Conservation (phyloP, 2,329 filamentous ascomycete genomes). For the Nothopassalora personata region DNA sequence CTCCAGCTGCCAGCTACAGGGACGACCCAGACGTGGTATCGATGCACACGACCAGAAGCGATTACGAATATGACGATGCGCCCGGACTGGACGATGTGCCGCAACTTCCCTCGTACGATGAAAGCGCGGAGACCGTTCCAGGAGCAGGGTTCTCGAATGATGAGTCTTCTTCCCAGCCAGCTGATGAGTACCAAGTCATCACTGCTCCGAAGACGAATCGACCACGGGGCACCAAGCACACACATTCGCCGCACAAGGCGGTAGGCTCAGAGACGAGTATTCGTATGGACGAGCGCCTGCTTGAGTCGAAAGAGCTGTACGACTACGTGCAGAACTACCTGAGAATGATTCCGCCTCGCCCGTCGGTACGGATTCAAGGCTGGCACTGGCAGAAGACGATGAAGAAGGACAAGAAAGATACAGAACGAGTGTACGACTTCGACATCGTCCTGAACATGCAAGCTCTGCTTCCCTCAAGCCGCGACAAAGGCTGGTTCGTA, state of each 20-base stretch:
- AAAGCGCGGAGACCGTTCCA: conserved; percentile 20
- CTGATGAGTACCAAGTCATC: conserved; percentile 19
- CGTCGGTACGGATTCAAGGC: conserved; percentile 24
- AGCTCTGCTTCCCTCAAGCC: conserved; percentile 12
- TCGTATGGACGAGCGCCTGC: conserved; percentile 27
- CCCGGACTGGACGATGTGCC: conserved; percentile 24
- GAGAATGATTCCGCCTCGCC: conserved; percentile 18
- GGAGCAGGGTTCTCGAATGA: background rate
- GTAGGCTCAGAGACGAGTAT: conserved; percentile 22
- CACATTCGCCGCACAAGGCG: conserved; percentile 8
- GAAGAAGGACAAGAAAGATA: conserved; percentile 27
- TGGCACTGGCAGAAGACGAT: conserved; percentile 23
- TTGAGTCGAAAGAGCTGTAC: conserved; percentile 19
- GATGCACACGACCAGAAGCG: conserved; percentile 26
- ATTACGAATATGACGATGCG: conserved; percentile 27
- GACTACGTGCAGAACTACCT: conserved; percentile 25
- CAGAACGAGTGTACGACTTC: conserved; percentile 25
- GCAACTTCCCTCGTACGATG: conserved; percentile 26
- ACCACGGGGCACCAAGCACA: conserved; percentile 3
- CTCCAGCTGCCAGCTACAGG: conserved; percentile 14
- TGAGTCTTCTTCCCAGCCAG: background rate
- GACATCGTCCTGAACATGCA: conserved; percentile 23
- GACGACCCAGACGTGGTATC: conserved; percentile 27
- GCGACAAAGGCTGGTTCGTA: conserved; percentile 23
- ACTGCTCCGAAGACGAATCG: conserved; percentile 7